Evolutionary conservation across 257 asterid species (phyloP).

Genomic region (Salvia hispanica): DNA sequence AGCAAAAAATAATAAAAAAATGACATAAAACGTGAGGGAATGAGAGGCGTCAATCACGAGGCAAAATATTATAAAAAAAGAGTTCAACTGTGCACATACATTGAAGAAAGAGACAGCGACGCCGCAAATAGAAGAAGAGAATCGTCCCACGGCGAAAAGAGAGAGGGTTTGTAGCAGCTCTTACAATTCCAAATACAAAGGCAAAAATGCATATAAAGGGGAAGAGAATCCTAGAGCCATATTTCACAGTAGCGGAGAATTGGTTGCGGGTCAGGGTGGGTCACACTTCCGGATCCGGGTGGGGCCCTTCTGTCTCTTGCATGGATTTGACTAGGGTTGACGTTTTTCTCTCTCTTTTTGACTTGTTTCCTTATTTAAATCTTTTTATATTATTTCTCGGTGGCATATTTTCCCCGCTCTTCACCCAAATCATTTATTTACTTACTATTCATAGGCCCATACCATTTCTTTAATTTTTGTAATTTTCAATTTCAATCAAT

Average conservation of each 20-base stretch:
- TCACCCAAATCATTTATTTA: too few relatives aligned
- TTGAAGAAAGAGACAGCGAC: neutral
- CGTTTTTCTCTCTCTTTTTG: too few relatives aligned
- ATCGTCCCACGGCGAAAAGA: neutral
- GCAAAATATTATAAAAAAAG: neutral
- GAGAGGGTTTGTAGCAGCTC: conserved; percentile 29
- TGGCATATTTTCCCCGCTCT: too few relatives aligned
- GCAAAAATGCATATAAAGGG: conserved; percentile 2
- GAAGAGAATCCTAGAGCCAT: conserved; percentile 26
- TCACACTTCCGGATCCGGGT: too few relatives aligned
- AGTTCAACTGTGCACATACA: neutral
- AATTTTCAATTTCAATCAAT: too few relatives aligned
- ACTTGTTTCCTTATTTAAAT: too few relatives aligned
- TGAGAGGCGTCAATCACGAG: neutral
- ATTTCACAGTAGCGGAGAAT: conserved; percentile 13
- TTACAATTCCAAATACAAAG: neutral
- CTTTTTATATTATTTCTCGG: too few relatives aligned
- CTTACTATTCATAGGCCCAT: too few relatives aligned
- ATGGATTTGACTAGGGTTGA: too few relatives aligned
- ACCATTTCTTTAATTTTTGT: too few relatives aligned
- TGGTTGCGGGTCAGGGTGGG: conserved; percentile 8
- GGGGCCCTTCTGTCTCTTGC: too few relatives aligned
- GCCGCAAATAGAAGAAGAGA: too few relatives aligned
- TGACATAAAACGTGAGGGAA: neutral
- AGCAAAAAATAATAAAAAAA: neutral